Conservation (phyloP, 495 filamentous ascomycete species). For the Penicillium maclennaniae region DNA sequence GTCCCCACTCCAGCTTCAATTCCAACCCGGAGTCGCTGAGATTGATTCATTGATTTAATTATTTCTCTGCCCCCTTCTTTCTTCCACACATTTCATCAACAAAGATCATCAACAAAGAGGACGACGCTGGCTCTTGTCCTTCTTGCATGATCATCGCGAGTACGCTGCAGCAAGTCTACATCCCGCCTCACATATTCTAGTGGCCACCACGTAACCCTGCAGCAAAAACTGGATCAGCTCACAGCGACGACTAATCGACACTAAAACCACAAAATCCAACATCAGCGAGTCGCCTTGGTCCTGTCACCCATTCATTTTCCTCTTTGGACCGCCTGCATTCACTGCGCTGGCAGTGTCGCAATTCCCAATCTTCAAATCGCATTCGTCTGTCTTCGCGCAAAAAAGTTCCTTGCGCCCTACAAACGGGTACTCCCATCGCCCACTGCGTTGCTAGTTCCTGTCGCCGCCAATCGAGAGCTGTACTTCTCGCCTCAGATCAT, state of each 20-base stretch:
- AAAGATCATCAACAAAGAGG: slow-evolving; percentile 17
- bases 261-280: slow-evolving; percentile 27
- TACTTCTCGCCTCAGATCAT: slow-evolving; percentile 5
- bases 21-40: slow-evolving; percentile 20
- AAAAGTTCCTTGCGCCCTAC: slow-evolving; percentile 26
- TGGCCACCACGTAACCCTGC: slow-evolving; percentile 44
- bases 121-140: slow-evolving; percentile 29
- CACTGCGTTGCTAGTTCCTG: slow-evolving; percentile 22
- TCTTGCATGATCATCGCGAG: slow-evolving; percentile 24
- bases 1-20: slow-evolving; percentile 32
- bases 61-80: slow-evolving; percentile 17
- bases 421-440: slow-evolving; percentile 27
- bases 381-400: slow-evolving; percentile 17
- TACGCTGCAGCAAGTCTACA: slow-evolving; percentile 15
- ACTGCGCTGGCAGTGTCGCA: slow-evolving; percentile 42
- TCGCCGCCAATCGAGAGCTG: slow-evolving; percentile 23
- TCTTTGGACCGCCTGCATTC: slow-evolving; percentile 42
- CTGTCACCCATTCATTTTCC: slow-evolving; percentile 42
- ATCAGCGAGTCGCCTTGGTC: slow-evolving; percentile 25
- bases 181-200: slow-evolving; percentile 28
- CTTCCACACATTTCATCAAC: slow-evolving; percentile 1
- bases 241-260: slow-evolving; percentile 24
- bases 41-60: slow-evolving; percentile 31
- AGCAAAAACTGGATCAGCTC: slow-evolving; percentile 31
- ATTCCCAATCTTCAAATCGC: slow-evolving; percentile 22